A percentile compares a stretch with the other conserved stretches of the same genome.
These are phyloP conservation scores for Pyronema omphalodes DNA, from an alignment of 495 filamentous ascomycete species.

Conservation along the genomic window DNA sequence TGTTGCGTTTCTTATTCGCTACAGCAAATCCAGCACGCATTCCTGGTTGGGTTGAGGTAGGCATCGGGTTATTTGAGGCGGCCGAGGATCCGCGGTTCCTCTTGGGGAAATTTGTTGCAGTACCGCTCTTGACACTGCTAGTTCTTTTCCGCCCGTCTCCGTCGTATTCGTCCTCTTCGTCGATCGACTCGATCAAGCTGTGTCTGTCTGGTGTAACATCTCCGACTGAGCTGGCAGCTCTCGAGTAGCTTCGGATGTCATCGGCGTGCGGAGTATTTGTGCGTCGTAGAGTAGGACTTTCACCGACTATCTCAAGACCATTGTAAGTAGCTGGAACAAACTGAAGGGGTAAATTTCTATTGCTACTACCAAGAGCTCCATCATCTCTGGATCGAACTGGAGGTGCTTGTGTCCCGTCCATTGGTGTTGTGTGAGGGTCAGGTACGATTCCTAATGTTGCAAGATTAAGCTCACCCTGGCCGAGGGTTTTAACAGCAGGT, in stretches of 20 bases:
- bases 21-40: constrained; percentile 81
- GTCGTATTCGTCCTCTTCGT: constrained; percentile 38
- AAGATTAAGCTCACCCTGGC: constrained; percentile 71
- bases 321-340: constrained; percentile 12
- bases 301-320: constrained; percentile 12
- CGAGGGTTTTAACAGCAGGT: constrained; percentile 73
- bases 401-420: not conserved
- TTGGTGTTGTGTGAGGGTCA: constrained; percentile 1
- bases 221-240: not conserved
- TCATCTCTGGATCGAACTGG: not conserved
- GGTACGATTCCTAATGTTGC: constrained; percentile 21
- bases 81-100: constrained; percentile 71
- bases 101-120: constrained; percentile 25
- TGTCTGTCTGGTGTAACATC: constrained; percentile 14
- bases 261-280: constrained; percentile 18
- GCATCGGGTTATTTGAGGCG: constrained; percentile 41
- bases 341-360: constrained; percentile 3
- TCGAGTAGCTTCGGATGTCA: constrained; percentile 8
- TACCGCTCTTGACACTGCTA: constrained; percentile 57
- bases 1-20: constrained; percentile 84
- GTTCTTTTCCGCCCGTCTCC: constrained; percentile 41
- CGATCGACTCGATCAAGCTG: constrained; percentile 23
- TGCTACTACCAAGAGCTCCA: not conserved
- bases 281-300: constrained; percentile 9
- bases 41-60: constrained; percentile 34